Evolutionary conservation across 2,329 filamentous ascomycete genomes (phyloP).

Genomic region (Conoideocrella luteorostrata): DNA sequence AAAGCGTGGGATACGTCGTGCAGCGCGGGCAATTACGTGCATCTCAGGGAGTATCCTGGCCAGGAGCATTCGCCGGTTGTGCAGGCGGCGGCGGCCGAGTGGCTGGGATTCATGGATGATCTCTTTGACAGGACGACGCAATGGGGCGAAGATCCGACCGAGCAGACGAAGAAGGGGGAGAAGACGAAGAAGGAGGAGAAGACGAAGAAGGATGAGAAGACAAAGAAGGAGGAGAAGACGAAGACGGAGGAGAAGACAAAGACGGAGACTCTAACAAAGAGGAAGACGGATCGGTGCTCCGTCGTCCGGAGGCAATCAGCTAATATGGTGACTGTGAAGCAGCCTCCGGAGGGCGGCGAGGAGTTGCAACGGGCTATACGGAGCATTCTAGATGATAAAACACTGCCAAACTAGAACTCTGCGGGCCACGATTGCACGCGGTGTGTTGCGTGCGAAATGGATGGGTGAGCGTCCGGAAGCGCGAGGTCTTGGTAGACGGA

Average conservation of each 20-base stretch:
- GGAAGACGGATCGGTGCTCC: not conserved
- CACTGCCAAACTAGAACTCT: too few species aligned
- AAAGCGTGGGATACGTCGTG: constrained; percentile 5
- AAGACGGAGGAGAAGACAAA: not conserved
- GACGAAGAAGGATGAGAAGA: too few species aligned
- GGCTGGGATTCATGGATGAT: not conserved
- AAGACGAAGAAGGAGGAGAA: not conserved
- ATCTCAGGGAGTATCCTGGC: constrained; percentile 6
- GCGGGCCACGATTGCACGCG: too few species aligned
- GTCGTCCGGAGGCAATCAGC: not conserved
- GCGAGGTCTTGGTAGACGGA: too few species aligned
- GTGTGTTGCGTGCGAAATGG: too few species aligned
- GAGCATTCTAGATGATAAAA: too few species aligned
- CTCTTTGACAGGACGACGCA: not conserved
- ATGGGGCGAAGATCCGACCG: not conserved
- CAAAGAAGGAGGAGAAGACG: not conserved
- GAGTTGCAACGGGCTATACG: not conserved
- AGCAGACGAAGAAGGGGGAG: not conserved
- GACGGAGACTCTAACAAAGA: too few species aligned
- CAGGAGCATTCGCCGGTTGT: constrained; percentile 8
- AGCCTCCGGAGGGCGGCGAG: not conserved
- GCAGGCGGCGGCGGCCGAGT: not conserved
- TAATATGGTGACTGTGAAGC: not conserved
- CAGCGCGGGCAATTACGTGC: constrained; percentile 8
- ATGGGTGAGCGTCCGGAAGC: too few species aligned